Base-by-base conservation (phyloP, 2,329 filamentous ascomycete genomes). In the Monosporascus sp. region DNA sequence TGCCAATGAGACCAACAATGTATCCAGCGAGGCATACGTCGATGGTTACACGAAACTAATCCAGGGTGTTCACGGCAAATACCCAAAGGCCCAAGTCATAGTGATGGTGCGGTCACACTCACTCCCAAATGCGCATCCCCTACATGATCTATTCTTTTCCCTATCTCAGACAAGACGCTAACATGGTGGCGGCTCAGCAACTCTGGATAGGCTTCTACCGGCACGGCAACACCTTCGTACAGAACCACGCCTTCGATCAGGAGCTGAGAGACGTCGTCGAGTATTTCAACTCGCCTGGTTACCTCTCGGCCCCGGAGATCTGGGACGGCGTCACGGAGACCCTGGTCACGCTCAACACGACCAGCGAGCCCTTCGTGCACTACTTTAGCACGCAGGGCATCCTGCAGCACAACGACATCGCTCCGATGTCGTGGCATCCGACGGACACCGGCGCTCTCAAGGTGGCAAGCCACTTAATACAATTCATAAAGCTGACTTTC, bases 401-500 rank as follows among this genome's bases (percentile, higher is more conserved):
- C 45, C 63, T 86, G 59, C 79, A 84, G 59, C 80, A 85, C 61
- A 84, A 85, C 57, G 82, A 85, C 61, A 81, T 84, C 55, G 76
- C 73, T 2, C 81, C 82, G 7, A 73, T 76, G 58, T 31, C 27
- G 27, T 83, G 73, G 59, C 83, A 86, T 61, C 82, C 80, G 0
- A 85, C 81, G 0, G 83, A 86, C 61, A 76, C 84, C 7, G 81
- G 82, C 0, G 78, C 83, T 51, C 72, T 85, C 61, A 85, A 86
- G 65, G 66, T 85, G 7, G 82, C 82, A 2, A 83, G 78, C 60
- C 80, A 85, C 59, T 60, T 85, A 48, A 76, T 79, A 57, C 78
- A 83, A 66, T 86, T 77, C 65, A 78, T 83, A 45, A 77, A 76
- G 53, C 58, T 81, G 52, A 77, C 73, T 45, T 78, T 85, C 61